phyloP scores from a whole-genome alignment of 2,329 filamentous ascomycete genomes.

The Arthrobotrys sphaeroides region DNA sequence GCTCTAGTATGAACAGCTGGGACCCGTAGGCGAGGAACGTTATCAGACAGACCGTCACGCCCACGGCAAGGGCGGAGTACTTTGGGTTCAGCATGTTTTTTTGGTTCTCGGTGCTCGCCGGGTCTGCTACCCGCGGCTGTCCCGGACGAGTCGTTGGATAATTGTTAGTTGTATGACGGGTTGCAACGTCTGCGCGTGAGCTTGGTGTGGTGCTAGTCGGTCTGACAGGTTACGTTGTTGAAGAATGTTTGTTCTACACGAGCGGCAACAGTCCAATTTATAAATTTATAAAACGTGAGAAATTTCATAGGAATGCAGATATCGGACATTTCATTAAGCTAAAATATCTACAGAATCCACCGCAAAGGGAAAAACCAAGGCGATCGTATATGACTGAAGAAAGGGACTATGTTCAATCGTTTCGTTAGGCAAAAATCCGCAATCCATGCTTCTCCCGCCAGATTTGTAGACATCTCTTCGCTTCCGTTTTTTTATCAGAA shows the following conservation, averaged over 20 bases:
- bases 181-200: not conserved
- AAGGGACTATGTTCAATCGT: constrained; percentile 50
- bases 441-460: constrained; percentile 44
- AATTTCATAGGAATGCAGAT: not conserved
- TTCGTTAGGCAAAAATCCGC: constrained; percentile 50
- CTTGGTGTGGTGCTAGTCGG: not conserved
- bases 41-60: constrained; percentile 73
- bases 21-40: constrained; percentile 76
- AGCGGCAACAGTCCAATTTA: too few species aligned
- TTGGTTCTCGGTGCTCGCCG: not conserved
- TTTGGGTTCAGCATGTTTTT: constrained; percentile 55
- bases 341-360: constrained; percentile 43
- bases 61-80: constrained; percentile 71
- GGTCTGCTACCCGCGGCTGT: not conserved
- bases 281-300: not conserved
- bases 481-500: constrained; percentile 7
- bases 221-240: constrained; percentile 1
- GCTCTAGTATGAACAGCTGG: constrained; percentile 73
- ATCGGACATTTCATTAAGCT: constrained; percentile 21
- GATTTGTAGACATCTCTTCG: constrained; percentile 7
- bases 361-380: constrained; percentile 21
- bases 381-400: constrained; percentile 28
- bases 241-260: too few species aligned
- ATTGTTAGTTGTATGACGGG: too few species aligned
- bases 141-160: too few species aligned